These are phyloP conservation scores for Papilionanthe hybrid DNA, from an alignment of 116 monocot genomes.

Conservation along the genomic window DNA sequence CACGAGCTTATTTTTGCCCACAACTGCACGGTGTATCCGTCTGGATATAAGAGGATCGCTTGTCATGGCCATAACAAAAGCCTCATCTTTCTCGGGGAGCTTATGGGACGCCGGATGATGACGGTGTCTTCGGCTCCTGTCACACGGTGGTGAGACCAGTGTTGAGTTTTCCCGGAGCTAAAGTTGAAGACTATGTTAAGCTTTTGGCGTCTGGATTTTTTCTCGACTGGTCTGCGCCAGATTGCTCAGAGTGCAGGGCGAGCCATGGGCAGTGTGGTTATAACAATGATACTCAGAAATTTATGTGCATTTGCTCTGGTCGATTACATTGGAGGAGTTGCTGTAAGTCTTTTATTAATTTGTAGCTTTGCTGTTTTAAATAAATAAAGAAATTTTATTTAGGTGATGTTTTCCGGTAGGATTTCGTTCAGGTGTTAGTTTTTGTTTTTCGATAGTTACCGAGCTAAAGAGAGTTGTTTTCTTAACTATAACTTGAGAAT, in stretches of 20 bases:
- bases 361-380: not conserved
- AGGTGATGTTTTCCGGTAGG: not conserved
- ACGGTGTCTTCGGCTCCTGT: not conserved
- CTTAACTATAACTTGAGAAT: not conserved
- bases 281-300: not conserved
- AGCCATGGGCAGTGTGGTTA: slow-evolving; percentile 30
- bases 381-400: not conserved
- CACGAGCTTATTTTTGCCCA: slow-evolving; percentile 1
- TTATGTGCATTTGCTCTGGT: slow-evolving; percentile 22
- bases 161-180: not conserved
- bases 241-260: slow-evolving; percentile 15
- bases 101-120: not conserved
- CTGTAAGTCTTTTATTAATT: not conserved
- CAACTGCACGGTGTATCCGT: not conserved
- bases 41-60: not conserved
- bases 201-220: slow-evolving; percentile 17
- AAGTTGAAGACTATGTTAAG: not conserved
- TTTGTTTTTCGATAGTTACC: not conserved
- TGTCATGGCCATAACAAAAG: not conserved
- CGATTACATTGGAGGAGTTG: slow-evolving; percentile 8
- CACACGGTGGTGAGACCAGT: not conserved
- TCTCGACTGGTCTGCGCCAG: slow-evolving; percentile 15
- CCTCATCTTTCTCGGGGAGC: not conserved
- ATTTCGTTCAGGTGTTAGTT: not conserved
- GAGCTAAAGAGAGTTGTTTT: not conserved